Evolutionary conservation across 192 early-diverging fungal genomes (phyloP).

Genomic region (Backusella circina): DNA sequence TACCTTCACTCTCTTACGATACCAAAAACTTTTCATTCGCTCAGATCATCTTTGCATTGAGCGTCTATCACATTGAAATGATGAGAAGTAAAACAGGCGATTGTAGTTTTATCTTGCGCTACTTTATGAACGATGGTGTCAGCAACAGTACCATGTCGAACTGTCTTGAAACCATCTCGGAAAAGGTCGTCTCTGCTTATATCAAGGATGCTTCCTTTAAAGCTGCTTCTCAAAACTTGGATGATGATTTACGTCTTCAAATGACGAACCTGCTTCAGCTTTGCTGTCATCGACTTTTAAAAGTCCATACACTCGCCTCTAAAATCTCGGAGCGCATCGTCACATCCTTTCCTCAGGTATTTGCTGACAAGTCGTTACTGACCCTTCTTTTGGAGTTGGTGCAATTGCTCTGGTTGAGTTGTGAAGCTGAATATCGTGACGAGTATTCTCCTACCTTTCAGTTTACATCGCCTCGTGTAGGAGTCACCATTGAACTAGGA

Average conservation of each 20-base stretch:
- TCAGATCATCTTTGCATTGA: constrained; percentile 77
- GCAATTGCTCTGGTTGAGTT: constrained; percentile 73
- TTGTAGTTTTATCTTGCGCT: constrained; percentile 68
- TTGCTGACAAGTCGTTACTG: constrained; percentile 72
- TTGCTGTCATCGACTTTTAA: constrained; percentile 64
- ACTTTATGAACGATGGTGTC: constrained; percentile 84
- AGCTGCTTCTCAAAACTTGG: constrained; percentile 41
- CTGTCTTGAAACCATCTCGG: constrained; percentile 74
- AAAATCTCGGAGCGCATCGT: constrained; percentile 59
- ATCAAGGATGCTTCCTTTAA: constrained; percentile 41
- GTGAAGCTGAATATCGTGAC: constrained; percentile 70
- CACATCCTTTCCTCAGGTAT: constrained; percentile 64
- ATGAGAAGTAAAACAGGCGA: constrained; percentile 65
- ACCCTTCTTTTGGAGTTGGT: constrained; percentile 78
- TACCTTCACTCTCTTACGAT: constrained; percentile 51
- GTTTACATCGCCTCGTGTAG: constrained; percentile 58
- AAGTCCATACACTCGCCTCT: constrained; percentile 61
- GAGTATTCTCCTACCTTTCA: constrained; percentile 71
- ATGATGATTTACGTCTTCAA: constrained; percentile 47
- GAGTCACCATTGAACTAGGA: constrained; percentile 65
- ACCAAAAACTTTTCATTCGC: constrained; percentile 63
- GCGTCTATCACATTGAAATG: constrained; percentile 80
- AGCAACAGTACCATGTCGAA: constrained; percentile 66
- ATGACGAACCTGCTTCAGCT: constrained; percentile 60
- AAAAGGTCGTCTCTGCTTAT: constrained; percentile 45